Evolutionary conservation across 2,329 filamentous ascomycete genomes (phyloP).

Genomic region (Phoma sp.): DNA sequence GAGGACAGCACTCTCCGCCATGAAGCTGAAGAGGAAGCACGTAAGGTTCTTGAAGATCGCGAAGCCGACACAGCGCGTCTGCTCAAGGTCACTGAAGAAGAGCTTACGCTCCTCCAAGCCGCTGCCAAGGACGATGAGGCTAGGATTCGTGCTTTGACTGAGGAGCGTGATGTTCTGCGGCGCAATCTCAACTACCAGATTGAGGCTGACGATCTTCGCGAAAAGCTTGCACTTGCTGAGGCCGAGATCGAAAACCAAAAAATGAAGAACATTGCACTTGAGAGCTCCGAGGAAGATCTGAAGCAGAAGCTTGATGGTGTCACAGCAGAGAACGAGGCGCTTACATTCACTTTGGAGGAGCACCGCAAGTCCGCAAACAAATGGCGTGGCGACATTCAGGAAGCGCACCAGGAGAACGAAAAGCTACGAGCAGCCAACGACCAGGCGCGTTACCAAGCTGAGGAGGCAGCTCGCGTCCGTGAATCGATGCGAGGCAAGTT

Average conservation of each 20-base stretch:
- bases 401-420: slow-evolving; percentile 60
- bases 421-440: slow-evolving; percentile 76
- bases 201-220: slow-evolving; percentile 54
- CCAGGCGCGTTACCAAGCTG: slow-evolving; percentile 76
- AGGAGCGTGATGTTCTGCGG: slow-evolving; percentile 50
- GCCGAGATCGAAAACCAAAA: slow-evolving; percentile 66
- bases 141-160: slow-evolving; percentile 50
- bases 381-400: slow-evolving; percentile 64
- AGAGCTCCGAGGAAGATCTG: slow-evolving; percentile 52
- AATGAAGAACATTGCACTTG: slow-evolving; percentile 38
- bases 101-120: slow-evolving; percentile 54
- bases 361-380: slow-evolving; percentile 66
- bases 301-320: slow-evolving; percentile 60
- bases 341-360: slow-evolving; percentile 67
- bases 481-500: slow-evolving; percentile 86
- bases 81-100: slow-evolving; percentile 57
- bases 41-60: slow-evolving; percentile 51
- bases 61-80: slow-evolving; percentile 52
- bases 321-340: slow-evolving; percentile 64
- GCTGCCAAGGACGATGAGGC: slow-evolving; percentile 51
- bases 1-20: slow-evolving; percentile 42
- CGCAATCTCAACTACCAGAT: slow-evolving; percentile 48
- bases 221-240: slow-evolving; percentile 58
- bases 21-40: slow-evolving; percentile 51
- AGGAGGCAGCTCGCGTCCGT: slow-evolving; percentile 83